phyloP scores from a whole-genome alignment of 148 eudicot species.

The Nepenthes gracilis region DNA sequence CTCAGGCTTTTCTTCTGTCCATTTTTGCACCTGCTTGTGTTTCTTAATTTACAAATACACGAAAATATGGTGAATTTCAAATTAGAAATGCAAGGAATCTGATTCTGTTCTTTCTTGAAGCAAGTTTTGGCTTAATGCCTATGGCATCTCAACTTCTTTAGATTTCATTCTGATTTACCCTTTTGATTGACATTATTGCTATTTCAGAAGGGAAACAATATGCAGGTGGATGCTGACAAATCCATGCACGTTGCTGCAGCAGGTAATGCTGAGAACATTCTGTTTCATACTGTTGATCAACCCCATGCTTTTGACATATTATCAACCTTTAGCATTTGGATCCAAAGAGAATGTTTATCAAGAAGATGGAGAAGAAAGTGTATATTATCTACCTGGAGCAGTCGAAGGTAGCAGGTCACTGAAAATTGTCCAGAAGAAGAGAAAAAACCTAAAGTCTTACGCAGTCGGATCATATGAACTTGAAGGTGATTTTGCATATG shows the following conservation, averaged over 20 bases:
- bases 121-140: not conserved
- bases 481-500: constrained; percentile 44
- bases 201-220: constrained; percentile 42
- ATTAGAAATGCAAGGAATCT: no score
- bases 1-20: not conserved
- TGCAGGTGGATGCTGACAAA: constrained; percentile 56
- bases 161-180: not conserved
- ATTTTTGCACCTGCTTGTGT: no score
- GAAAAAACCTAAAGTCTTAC: constrained; percentile 34
- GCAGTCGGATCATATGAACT: constrained; percentile 36
- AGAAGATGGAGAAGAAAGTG: constrained; percentile 73
- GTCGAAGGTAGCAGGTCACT: constrained; percentile 37
- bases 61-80: no score
- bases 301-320: constrained; percentile 1
- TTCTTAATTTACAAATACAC: no score
- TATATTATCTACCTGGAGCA: constrained; percentile 35
- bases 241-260: constrained; percentile 51
- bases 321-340: constrained; percentile 26
- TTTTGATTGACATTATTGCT: not conserved
- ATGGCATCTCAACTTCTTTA: not conserved
- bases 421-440: constrained; percentile 42
- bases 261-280: constrained; percentile 35
- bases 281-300: constrained; percentile 6
- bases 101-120: no score
- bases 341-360: constrained; percentile 51